Evolutionary conservation across 2,329 filamentous ascomycete genomes (phyloP).

Genomic region (Cordyceps pruinosa): DNA sequence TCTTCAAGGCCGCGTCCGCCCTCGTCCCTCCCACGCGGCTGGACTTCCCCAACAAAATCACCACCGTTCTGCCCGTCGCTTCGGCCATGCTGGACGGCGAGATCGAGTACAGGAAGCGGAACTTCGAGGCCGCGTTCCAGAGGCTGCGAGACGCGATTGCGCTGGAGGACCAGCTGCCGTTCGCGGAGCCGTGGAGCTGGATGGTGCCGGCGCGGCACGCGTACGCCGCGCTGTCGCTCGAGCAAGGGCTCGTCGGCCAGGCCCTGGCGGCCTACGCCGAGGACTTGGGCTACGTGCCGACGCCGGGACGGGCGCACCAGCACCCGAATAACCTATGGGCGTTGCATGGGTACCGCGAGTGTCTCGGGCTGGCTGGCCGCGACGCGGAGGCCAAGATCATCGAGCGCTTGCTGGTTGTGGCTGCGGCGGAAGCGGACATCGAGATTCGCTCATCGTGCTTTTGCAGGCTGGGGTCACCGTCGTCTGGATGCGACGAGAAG

Average conservation of each 20-base stretch:
- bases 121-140: slow-evolving; percentile 52
- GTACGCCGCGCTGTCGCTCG: slow-evolving; percentile 60
- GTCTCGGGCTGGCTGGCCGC: too few species aligned
- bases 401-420: too few species aligned
- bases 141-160: slow-evolving; percentile 50
- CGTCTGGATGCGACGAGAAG: too few species aligned
- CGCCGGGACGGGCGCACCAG: slow-evolving; percentile 57
- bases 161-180: slow-evolving; percentile 57
- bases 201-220: slow-evolving; percentile 70
- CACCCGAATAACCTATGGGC: slow-evolving; percentile 73
- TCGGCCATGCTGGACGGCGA: slow-evolving; percentile 67
- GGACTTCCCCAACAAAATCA: slow-evolving; percentile 34
- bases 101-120: slow-evolving; percentile 58
- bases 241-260: slow-evolving; percentile 53
- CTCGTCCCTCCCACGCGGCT: slow-evolving; percentile 49
- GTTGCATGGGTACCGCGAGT: slow-evolving; percentile 66
- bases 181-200: slow-evolving; percentile 74
- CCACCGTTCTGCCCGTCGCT: slow-evolving; percentile 56
- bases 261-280: slow-evolving; percentile 52
- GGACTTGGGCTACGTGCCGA: slow-evolving; percentile 51
- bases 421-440: too few species aligned
- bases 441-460: too few species aligned
- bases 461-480: too few species aligned
- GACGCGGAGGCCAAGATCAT: too few species aligned
- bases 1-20: slow-evolving; percentile 45